Percentiles rank a stretch among this genome's conserved stretches.
These are phyloP conservation scores for Sclerotinia borealis DNA, from an alignment of 2,329 filamentous ascomycete genomes.

Conservation along the genomic window DNA sequence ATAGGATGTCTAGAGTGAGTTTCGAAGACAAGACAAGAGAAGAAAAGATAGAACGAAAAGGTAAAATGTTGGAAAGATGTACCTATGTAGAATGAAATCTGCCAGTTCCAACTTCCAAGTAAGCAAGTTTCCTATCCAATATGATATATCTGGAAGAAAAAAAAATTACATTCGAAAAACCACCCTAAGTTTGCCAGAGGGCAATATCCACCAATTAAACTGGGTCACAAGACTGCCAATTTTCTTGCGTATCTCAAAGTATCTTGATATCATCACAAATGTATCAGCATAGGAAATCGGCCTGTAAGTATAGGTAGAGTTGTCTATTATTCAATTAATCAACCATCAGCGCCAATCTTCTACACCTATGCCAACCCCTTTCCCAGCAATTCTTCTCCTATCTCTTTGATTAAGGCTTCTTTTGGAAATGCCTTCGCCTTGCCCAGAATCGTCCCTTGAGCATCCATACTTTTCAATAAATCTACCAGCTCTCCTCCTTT, in stretches of 20 bases:
- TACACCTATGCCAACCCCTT: conserved; percentile 23
- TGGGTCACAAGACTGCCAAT: neutral
- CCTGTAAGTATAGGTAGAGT: neutral
- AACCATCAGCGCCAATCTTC: neutral
- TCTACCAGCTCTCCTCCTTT: conserved; percentile 71
- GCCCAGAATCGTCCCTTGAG: conserved; percentile 53
- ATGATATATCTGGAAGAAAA: too few species aligned
- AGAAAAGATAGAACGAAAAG: too few species aligned
- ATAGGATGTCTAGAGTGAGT: too few species aligned
- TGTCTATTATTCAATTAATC: neutral
- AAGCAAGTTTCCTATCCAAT: too few species aligned
- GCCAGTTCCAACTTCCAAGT: too few species aligned
- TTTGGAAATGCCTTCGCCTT: conserved; percentile 53
- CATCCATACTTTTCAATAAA: conserved; percentile 72
- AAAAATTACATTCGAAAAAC: too few species aligned
- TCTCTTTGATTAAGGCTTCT: conserved; percentile 50
- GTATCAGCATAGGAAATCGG: neutral
- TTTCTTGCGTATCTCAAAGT: neutral
- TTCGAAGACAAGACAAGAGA: too few species aligned
- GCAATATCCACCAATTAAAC: neutral
- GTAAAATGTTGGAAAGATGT: too few species aligned
- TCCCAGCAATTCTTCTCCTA: conserved; percentile 39
- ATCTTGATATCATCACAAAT: neutral
- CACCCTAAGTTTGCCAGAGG: too few species aligned
- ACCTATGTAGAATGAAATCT: too few species aligned